A percentile compares a stretch with the other conserved stretches of the same genome.
Evolutionary conservation across 176 grass and related monocot genomes (phyloP).

Genomic region (Poa pratensis): DNA sequence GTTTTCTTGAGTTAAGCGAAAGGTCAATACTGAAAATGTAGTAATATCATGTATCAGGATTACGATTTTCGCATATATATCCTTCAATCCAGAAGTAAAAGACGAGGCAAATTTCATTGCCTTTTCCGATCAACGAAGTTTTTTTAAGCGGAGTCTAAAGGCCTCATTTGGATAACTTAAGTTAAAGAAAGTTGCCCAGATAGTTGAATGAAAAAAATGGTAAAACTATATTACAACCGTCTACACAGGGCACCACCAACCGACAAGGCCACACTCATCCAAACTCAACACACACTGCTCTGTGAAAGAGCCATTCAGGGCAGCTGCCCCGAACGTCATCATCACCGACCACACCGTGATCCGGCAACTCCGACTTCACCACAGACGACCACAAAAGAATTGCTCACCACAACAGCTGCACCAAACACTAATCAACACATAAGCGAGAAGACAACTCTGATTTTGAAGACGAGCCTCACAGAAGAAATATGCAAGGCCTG

Average conservation of each 20-base stretch:
- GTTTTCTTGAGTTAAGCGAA: slow-evolving; percentile 22
- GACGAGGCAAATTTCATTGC: background rate
- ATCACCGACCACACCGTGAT: background rate
- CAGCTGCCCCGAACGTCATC: background rate
- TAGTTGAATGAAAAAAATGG: background rate
- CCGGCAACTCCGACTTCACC: background rate
- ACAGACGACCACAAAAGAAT: background rate
- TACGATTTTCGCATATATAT: slow-evolving; percentile 4
- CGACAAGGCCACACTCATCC: background rate
- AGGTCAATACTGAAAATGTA: background rate
- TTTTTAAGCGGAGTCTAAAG: background rate
- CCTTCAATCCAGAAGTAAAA: background rate
- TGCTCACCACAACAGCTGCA: background rate
- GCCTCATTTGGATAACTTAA: background rate
- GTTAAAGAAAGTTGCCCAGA: background rate
- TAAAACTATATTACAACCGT: background rate
- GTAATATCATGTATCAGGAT: background rate
- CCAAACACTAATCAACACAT: background rate
- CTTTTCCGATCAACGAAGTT: slow-evolving; percentile 18
- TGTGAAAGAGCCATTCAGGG: background rate
- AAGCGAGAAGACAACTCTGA: background rate
- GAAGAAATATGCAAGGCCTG: background rate
- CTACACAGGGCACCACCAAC: slow-evolving; percentile 17
- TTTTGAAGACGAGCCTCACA: background rate
- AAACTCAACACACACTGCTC: background rate